These are phyloP conservation scores for Mucor saturninus DNA, from an alignment of 371 early-diverging fungal species.

Conservation along the genomic window DNA sequence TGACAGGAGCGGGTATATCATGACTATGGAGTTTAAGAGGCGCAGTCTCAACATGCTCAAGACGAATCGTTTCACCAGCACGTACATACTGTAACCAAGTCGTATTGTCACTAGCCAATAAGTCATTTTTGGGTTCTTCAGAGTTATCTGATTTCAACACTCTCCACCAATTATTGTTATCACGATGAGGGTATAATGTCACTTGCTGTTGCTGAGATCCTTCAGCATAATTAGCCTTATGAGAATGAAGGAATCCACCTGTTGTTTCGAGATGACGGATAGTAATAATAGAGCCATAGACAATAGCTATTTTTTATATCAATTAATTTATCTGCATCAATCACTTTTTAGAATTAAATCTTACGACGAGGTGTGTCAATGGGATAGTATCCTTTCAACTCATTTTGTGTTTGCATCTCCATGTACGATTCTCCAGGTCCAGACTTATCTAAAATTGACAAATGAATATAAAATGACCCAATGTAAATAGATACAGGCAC, in stretches of 20 bases:
- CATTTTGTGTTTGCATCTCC: conserved; percentile 87
- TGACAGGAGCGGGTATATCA: conserved; percentile 73
- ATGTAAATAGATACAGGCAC: conserved; percentile 87
- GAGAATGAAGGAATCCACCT: conserved; percentile 91
- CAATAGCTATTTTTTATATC: conserved; percentile 57
- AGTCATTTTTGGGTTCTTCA: conserved; percentile 6
- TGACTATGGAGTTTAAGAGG: conserved; percentile 53
- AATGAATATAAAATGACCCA: conserved; percentile 88
- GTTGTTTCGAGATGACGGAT: conserved; percentile 78
- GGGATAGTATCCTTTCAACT: conserved; percentile 75
- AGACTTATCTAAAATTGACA: conserved; percentile 65
- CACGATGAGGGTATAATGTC: conserved; percentile 88
- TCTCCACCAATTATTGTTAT: conserved; percentile 88
- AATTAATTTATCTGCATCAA: too few relatives aligned
- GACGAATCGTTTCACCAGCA: conserved; percentile 61
- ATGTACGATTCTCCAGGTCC: conserved; percentile 95
- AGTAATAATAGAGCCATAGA: conserved; percentile 78
- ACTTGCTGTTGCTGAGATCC: conserved; percentile 94
- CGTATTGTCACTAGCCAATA: conserved; percentile 45
- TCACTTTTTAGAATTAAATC: too few relatives aligned
- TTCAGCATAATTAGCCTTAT: conserved; percentile 79
- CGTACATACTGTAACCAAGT: conserved; percentile 54
- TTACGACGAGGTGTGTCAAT: conserved; percentile 46
- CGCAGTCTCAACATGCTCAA: conserved; percentile 60
- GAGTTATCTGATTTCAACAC: conserved; percentile 56